Percentiles rank a stretch among this genome's conserved stretches.
phyloP scores from a whole-genome alignment of 2,329 filamentous ascomycete species.

The Fusarium xylarioides region DNA sequence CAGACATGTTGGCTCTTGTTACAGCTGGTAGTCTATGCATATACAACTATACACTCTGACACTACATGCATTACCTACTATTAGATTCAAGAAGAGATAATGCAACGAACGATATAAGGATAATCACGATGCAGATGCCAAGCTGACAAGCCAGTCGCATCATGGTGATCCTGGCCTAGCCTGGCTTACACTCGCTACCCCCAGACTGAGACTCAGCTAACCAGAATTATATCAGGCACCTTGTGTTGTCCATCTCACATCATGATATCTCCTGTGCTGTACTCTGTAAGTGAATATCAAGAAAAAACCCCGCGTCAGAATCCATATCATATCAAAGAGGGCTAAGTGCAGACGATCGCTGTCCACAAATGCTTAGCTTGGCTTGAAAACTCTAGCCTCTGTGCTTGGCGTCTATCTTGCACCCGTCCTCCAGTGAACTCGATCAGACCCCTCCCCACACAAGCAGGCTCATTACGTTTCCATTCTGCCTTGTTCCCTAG shows the following conservation, averaged over 20 bases:
- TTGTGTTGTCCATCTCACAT: conserved; percentile 30
- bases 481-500: background rate
- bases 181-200: conserved; percentile 1
- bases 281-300: conserved; percentile 24
- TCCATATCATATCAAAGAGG: conserved; percentile 24
- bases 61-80: background rate
- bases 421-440: conserved; percentile 8
- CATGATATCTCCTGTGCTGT: conserved; percentile 18
- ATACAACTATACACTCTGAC: background rate
- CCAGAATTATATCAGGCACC: conserved; percentile 27
- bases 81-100: background rate
- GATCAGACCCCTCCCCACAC: conserved; percentile 16
- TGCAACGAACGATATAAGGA: background rate
- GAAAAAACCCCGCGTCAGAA: conserved; percentile 33
- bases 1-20: conserved; percentile 12
- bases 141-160: conserved; percentile 15
- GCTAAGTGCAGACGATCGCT: conserved; percentile 29
- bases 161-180: background rate
- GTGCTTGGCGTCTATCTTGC: conserved; percentile 27
- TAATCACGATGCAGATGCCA: background rate
- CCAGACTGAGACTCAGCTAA: conserved; percentile 32
- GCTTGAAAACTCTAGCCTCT: conserved; percentile 17
- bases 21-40: conserved; percentile 12
- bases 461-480: conserved; percentile 36
- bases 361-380: conserved; percentile 31